Percentiles rank a stretch among this genome's conserved stretches.
Evolutionary conservation across 805 yeast genomes (phyloP).

Genomic region (Saccharomycopsis sp.): DNA sequence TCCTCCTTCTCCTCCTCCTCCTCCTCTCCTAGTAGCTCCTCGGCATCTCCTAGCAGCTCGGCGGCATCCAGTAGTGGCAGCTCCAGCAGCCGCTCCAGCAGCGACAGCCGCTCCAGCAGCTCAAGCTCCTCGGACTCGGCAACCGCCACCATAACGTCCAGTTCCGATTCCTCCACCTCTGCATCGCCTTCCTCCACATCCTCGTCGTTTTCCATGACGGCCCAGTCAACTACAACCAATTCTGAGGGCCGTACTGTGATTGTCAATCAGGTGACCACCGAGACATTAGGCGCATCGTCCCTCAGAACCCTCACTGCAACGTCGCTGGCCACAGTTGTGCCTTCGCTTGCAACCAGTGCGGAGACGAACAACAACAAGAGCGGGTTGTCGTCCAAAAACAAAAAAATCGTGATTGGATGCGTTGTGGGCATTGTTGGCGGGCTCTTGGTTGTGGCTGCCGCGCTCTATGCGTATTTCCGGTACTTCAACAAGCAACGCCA

Average conservation of each 20-base stretch:
- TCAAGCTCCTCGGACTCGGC: neutral
- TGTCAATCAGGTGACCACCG: constrained; percentile 30
- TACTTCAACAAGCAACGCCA: constrained; percentile 15
- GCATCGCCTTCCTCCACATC: constrained; percentile 16
- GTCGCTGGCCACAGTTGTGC: constrained; percentile 25
- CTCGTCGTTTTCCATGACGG: neutral
- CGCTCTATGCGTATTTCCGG: constrained; percentile 25
- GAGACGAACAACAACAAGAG: constrained; percentile 22
- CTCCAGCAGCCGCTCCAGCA: neutral
- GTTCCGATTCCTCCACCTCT: constrained; percentile 23
- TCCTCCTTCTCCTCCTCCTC: neutral
- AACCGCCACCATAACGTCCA: neutral
- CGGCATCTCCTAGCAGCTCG: constrained; percentile 15
- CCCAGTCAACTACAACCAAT: constrained; percentile 14
- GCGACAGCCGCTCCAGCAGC: constrained; percentile 1
- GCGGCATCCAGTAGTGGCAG: constrained; percentile 3
- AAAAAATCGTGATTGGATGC: constrained; percentile 57
- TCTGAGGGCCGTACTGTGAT: constrained; percentile 24
- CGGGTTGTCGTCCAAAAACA: constrained; percentile 44
- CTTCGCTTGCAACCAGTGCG: constrained; percentile 19
- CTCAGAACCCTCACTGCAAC: constrained; percentile 28
- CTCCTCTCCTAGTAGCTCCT: constrained; percentile 4
- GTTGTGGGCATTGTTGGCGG: constrained; percentile 71
- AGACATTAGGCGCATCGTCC: constrained; percentile 26
- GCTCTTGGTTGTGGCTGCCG: constrained; percentile 35